Evolutionary conservation across 2,329 filamentous ascomycete genomes (phyloP), one percentile per base, ranked within the genome.

Genomic region (Fusarium sp.): DNA sequence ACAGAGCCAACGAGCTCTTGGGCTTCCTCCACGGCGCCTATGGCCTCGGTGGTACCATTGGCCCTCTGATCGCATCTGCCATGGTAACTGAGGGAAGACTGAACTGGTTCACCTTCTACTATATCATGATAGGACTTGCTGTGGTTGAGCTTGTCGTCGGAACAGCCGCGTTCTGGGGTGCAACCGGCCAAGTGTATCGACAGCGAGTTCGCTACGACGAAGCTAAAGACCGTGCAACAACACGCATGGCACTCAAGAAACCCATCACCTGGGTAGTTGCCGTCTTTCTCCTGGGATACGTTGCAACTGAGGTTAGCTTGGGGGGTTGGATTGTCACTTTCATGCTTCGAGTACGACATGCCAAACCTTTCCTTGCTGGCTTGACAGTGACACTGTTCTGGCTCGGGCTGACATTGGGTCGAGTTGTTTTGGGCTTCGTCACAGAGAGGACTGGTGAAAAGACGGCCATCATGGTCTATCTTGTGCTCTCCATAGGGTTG

Each of bases 301-400:
- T 96, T 2, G 94, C 94, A 8, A 87, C 89, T 11, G 94, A 97
- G 82, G 92, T 94, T 68, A 90, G 89, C 2, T 84, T 95, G 6
- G 92, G 92, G 15, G 84, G 94, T 22, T 96, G 94, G 94, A 92
- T 97, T 71, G 91, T 94, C 55, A 92, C 91, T 2, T 97, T 97
- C 80, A 97, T 97, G 93, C 90, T 95, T n/a, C 85, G 89, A 26
- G 91, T 95, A 30, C 89, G 95, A 20, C 81, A 91, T 42, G 93
- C 91, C 8, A 87, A 85, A 30, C 84, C 90, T 0, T 96, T 96
- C 78, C 87, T 90, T 5, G 91, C 92, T 39, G 94, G 94, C 6
- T 89, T 96, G 83, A 90, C 90, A 0, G 91, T 91, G 1, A 96
- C 93, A 0, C 91, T 93, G 1, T 97, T 96, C 83, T 97, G 94